Percentiles rank a stretch among this genome's conserved stretches.
These are phyloP conservation scores for Dalechampia spathulata DNA, from an alignment of 441 rosid genomes.

Conservation along the genomic window DNA sequence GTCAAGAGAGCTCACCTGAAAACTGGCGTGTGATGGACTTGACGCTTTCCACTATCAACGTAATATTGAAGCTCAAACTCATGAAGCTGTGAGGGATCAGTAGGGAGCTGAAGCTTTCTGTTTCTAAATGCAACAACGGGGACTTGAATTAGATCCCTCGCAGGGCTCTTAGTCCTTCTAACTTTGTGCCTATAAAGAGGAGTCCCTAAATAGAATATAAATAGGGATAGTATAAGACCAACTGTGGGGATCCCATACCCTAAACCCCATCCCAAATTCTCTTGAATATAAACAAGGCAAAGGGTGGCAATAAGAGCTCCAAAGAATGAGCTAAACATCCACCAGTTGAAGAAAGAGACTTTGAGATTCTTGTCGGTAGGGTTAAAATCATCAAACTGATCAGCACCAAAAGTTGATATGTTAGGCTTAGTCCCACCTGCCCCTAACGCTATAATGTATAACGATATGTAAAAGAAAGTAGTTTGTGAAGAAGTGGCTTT, in stretches of 20 bases:
- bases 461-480: constrained; percentile 59
- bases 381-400: constrained; percentile 71
- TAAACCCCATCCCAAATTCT: constrained; percentile 80
- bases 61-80: constrained; percentile 55
- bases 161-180: constrained; percentile 49
- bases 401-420: constrained; percentile 90
- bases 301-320: constrained; percentile 72
- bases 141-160: constrained; percentile 51
- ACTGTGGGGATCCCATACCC: constrained; percentile 79
- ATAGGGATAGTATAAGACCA: constrained; percentile 56
- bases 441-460: constrained; percentile 69
- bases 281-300: constrained; percentile 85
- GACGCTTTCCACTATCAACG: constrained; percentile 46
- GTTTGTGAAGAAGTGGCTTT: constrained; percentile 58
- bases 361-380: constrained; percentile 54
- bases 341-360: constrained; percentile 88
- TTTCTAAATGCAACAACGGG: constrained; percentile 48
- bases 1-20: constrained; percentile 37
- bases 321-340: constrained; percentile 82
- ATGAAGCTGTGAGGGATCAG: constrained; percentile 41
- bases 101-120: constrained; percentile 48
- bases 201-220: constrained; percentile 70
- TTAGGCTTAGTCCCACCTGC: constrained; percentile 90
- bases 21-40: constrained; percentile 50
- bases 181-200: constrained; percentile 75